phyloP scores from a whole-genome alignment of 1,139 yeast genomes.

The Diutina ranongensis region DNA sequence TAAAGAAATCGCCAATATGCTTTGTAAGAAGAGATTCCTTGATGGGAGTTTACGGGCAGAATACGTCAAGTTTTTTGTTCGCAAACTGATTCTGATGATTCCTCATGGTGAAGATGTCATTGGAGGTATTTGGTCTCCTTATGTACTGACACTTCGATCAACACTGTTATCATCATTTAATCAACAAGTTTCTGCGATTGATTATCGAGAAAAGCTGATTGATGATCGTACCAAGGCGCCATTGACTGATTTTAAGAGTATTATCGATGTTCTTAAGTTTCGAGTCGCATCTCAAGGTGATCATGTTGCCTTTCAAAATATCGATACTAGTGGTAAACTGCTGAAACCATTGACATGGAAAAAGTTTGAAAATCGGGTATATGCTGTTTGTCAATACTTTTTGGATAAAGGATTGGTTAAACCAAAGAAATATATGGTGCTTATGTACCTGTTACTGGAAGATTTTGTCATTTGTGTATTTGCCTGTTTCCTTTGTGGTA shows the following conservation, averaged over 20 bases:
- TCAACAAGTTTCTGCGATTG: constrained; percentile 62
- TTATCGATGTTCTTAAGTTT: constrained; percentile 68
- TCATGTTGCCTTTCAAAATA: constrained; percentile 66
- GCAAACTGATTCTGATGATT: constrained; percentile 53
- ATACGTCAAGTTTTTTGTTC: constrained; percentile 70
- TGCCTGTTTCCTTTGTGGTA: constrained; percentile 79
- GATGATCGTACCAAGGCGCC: constrained; percentile 74
- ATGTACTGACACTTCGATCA: constrained; percentile 48
- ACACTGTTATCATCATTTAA: constrained; percentile 32
- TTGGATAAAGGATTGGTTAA: constrained; percentile 41
- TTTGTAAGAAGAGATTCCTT: constrained; percentile 71
- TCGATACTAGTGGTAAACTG: constrained; percentile 40
- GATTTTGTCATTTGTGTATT: constrained; percentile 75
- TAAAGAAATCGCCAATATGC: constrained; percentile 85
- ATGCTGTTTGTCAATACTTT: constrained; percentile 53
- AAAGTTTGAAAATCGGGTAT: constrained; percentile 66
- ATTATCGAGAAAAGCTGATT: constrained; percentile 56
- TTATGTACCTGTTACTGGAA: constrained; percentile 82
- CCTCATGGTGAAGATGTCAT: constrained; percentile 70
- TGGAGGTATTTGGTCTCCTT: constrained; percentile 82
- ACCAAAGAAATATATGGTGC: constrained; percentile 62
- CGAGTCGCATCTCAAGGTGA: constrained; percentile 69
- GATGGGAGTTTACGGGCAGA: constrained; percentile 69
- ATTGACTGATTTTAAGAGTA: constrained; percentile 59
- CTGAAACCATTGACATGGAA: constrained; percentile 66